Evolutionary conservation across 495 filamentous ascomycete genomes (phyloP), one percentile per base, ranked within the genome.

Genomic region (Hypoxylon intermedium): DNA sequence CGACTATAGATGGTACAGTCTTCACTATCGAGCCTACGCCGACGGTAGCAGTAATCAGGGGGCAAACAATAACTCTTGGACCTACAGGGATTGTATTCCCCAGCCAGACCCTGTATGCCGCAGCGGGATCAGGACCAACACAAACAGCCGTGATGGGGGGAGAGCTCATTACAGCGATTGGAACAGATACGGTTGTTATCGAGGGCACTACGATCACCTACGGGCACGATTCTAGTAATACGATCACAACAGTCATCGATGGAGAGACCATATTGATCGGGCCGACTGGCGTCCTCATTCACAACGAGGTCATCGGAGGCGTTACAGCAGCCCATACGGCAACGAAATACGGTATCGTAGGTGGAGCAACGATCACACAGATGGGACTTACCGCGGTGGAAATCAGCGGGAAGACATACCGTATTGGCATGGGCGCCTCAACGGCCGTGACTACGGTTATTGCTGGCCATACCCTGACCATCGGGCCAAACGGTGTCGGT

Each of bases 351-450:
- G 75, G 69, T 2, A 63, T 82, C 9, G 74, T 75, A 2, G 80
- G 80, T 28, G 81, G 81, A 9, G 74, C 75, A 6, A 76, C 76
- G 3, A 63, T 83, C 26, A 78, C 79, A 3, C 73, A 78, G 53
- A 54, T 83, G 21, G 81, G 79, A 20, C 63, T 78, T 0, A 79
- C 78, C 4, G 69, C 79, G 3, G 80, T 82, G 4, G 75, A 85
- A 6, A 68, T 86, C 33, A 56, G 67, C n/a, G 73, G 74, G 6
- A 49, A 59, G 2, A 82, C 77, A 0, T 80, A 79, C 58, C 75
- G 74, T 1, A 66, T 83, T 53, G 76, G 74, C 5, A 65, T 73
- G 0, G 68, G 67, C 1, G 67, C 67, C 9, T 53, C 64, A 13
- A 54, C 56, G 1, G 76, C 57, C 0, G 74, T 76, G n/a, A 77